Evolutionary conservation across 345 rosid species (phyloP).

Genomic region (Theobroma cacao): DNA sequence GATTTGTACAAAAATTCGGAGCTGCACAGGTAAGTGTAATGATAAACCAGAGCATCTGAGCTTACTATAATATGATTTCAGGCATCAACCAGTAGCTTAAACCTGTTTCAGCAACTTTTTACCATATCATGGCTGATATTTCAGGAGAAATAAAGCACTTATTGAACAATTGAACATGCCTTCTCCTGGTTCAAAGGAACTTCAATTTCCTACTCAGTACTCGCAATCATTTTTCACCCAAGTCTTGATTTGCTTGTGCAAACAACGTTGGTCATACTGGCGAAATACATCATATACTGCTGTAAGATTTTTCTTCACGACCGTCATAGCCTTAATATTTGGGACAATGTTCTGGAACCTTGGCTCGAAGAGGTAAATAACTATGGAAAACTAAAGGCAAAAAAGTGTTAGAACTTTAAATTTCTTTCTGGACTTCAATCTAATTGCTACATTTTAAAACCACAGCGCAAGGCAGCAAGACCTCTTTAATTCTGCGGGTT

Average conservation of each 20-base stretch:
- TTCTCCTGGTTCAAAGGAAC: slow-evolving; percentile 52
- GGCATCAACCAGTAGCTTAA: neutral
- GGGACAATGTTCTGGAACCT: slow-evolving; percentile 75
- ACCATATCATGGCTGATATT: neutral
- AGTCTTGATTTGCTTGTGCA: slow-evolving; percentile 72
- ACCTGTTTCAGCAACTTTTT: neutral
- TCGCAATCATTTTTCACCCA: slow-evolving; percentile 54
- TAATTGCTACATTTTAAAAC: neutral
- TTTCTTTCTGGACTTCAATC: neutral
- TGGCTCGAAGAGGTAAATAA: slow-evolving; percentile 58
- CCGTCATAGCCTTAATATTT: slow-evolving; percentile 50
- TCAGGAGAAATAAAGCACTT: slow-evolving; percentile 68
- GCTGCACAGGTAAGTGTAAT: slow-evolving; percentile 39
- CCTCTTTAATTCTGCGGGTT: slow-evolving; percentile 67
- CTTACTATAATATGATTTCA: neutral
- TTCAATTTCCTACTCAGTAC: slow-evolving; percentile 52
- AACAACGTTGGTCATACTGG: slow-evolving; percentile 72
- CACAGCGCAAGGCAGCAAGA: slow-evolving; percentile 43
- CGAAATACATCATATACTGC: slow-evolving; percentile 70
- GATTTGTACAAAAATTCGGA: slow-evolving; percentile 56
- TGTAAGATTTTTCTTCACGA: slow-evolving; percentile 58
- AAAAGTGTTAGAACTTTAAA: neutral
- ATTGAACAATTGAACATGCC: slow-evolving; percentile 49
- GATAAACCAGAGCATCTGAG: neutral
- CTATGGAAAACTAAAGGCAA: neutral